Evolutionary conservation across 2,329 filamentous ascomycete species (phyloP).

Genomic region (Berkeleyomyces basicola): DNA sequence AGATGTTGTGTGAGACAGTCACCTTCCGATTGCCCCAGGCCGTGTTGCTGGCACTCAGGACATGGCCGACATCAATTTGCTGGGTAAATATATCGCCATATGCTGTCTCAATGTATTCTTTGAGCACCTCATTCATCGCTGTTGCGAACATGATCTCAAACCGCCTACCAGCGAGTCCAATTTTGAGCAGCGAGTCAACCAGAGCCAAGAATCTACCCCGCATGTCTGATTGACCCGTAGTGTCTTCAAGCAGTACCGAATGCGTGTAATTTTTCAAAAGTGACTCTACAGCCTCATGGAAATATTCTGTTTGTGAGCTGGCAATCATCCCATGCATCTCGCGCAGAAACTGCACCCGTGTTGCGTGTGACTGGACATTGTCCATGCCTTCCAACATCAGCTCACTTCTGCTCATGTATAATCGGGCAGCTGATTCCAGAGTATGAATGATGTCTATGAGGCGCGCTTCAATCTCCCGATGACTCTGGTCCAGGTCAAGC

Average conservation of each 20-base stretch:
- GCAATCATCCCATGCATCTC: constrained; percentile 49
- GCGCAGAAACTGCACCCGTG: constrained; percentile 35
- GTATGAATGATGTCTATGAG: not conserved
- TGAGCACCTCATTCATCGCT: constrained; percentile 3
- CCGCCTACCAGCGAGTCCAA: constrained; percentile 28
- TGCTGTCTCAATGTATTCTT: not conserved
- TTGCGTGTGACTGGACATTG: constrained; percentile 22
- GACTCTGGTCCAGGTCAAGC: constrained; percentile 39
- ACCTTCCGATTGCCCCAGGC: not conserved
- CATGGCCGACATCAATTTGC: not conserved
- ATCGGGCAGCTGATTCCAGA: not conserved
- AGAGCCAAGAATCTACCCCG: not conserved
- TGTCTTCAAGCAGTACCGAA: not conserved
- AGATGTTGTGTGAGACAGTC: constrained; percentile 2
- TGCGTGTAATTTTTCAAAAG: not conserved
- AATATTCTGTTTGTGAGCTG: constrained; percentile 39
- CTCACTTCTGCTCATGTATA: constrained; percentile 20
- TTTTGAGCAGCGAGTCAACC: constrained; percentile 35
- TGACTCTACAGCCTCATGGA: constrained; percentile 36
- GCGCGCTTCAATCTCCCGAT: constrained; percentile 21
- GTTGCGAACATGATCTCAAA: constrained; percentile 4
- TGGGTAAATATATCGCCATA: constrained; percentile 3
- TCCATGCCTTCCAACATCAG: constrained; percentile 33
- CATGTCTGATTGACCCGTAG: not conserved
- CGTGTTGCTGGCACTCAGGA: not conserved